These are phyloP conservation scores for Aspergillus heteromorphus DNA, from an alignment of 495 filamentous ascomycete species.

Conservation along the genomic window DNA sequence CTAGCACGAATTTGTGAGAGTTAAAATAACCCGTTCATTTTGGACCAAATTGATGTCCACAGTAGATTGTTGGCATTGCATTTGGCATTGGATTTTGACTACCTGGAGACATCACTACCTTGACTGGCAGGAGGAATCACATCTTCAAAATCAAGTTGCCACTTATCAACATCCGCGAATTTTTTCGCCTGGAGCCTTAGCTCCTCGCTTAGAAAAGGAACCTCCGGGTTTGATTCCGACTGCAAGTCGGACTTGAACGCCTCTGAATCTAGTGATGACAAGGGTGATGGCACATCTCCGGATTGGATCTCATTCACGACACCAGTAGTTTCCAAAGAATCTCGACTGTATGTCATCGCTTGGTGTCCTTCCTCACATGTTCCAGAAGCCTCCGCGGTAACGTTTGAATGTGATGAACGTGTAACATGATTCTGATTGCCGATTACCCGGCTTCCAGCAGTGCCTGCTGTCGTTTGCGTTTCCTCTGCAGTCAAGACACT, in stretches of 20 bases:
- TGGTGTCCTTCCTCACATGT: constrained; percentile 1
- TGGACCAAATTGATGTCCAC: too few species aligned
- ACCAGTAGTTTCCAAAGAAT: background rate
- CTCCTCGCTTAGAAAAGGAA: constrained; percentile 30
- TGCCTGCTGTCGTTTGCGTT: constrained; percentile 12
- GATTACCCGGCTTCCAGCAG: constrained; percentile 4
- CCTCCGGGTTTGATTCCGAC: constrained; percentile 10
- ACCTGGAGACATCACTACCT: constrained; percentile 17
- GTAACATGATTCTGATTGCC: background rate
- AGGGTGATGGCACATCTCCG: constrained; percentile 25
- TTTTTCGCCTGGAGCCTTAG: constrained; percentile 41
- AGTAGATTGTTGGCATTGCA: too few species aligned
- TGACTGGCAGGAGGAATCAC: constrained; percentile 30
- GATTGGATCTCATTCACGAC: constrained; percentile 30
- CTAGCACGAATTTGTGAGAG: background rate
- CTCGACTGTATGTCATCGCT: constrained; percentile 7
- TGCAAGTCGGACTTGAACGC: constrained; percentile 24
- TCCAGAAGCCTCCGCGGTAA: background rate
- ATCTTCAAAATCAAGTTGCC: constrained; percentile 71
- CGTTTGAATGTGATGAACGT: background rate
- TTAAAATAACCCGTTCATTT: background rate
- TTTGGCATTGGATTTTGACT: background rate
- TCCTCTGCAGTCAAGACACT: background rate
- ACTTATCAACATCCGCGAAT: constrained; percentile 64
- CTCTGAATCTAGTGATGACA: constrained; percentile 38